Conservation (phyloP, 2,329 filamentous ascomycete genomes). For the Hypocrella siamensis region DNA sequence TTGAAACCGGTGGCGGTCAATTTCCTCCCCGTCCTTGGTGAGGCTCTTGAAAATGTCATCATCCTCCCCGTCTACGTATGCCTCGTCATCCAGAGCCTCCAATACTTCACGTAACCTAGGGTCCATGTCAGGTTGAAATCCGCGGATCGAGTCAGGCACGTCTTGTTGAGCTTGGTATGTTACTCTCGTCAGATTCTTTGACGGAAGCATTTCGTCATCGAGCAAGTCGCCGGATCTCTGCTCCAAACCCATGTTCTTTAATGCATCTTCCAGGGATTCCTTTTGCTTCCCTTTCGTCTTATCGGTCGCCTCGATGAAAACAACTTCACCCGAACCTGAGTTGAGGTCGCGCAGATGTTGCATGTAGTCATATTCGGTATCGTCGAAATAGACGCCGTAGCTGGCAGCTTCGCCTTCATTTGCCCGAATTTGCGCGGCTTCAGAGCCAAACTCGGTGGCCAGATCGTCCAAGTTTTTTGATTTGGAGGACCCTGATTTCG, state of each 20-base stretch:
- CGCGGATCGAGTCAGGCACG: constrained; percentile 76
- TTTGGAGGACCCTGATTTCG: constrained; percentile 21
- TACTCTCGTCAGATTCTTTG: constrained; percentile 58
- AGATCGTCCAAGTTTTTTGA: constrained; percentile 62
- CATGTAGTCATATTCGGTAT: constrained; percentile 97
- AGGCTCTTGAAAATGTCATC: constrained; percentile 74
- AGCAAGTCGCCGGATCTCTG: constrained; percentile 42
- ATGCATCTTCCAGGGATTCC: constrained; percentile 65
- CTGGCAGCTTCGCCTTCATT: constrained; percentile 96
- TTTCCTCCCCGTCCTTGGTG: constrained; percentile 52
- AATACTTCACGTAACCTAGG: constrained; percentile 78
- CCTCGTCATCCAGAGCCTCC: constrained; percentile 89
- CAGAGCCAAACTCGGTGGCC: constrained; percentile 55
- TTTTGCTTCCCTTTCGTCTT: constrained; percentile 64
- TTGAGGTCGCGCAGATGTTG: constrained; percentile 91
- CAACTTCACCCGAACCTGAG: constrained; percentile 49
- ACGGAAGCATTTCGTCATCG: constrained; percentile 61
- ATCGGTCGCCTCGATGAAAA: constrained; percentile 67
- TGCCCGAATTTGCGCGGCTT: constrained; percentile 49
- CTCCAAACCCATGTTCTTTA: constrained; percentile 45
- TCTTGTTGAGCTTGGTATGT: constrained; percentile 91
- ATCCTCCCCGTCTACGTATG: constrained; percentile 75
- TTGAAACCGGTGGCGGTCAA: constrained; percentile 71
- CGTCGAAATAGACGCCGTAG: constrained; percentile 88
- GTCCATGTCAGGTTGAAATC: constrained; percentile 97